These are phyloP conservation scores for Smallanthus sonchifolius DNA, from an alignment of 129 eudicot genomes.

Conservation along the genomic window DNA sequence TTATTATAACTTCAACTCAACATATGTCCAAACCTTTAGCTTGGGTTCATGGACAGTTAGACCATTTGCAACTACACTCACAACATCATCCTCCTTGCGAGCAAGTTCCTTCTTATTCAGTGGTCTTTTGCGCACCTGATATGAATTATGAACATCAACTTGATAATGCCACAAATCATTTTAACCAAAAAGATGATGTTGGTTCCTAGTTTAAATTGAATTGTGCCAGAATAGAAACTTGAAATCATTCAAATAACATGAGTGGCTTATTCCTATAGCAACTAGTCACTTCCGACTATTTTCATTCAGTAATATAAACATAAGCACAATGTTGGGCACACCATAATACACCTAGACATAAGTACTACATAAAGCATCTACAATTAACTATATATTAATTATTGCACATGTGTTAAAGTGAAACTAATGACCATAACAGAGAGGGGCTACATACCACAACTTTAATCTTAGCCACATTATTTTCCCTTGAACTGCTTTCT, in stretches of 20 bases:
- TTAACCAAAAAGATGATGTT: neutral
- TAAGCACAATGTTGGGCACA: slow-evolving; percentile 3
- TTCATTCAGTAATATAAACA: neutral
- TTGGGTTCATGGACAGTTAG: slow-evolving; percentile 93
- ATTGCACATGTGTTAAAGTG: neutral
- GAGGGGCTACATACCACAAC: slow-evolving; percentile 66
- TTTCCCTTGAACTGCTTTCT: slow-evolving; percentile 68
- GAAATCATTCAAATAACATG: slow-evolving; percentile 8
- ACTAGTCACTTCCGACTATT: slow-evolving; percentile 2
- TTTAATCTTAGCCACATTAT: slow-evolving; percentile 87
- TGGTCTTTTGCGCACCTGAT: slow-evolving; percentile 95
- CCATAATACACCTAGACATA: neutral
- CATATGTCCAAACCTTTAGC: slow-evolving; percentile 60
- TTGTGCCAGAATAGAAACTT: neutral
- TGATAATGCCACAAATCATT: slow-evolving; percentile 8
- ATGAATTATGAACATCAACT: slow-evolving; percentile 10
- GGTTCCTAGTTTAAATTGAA: neutral
- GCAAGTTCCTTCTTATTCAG: slow-evolving; percentile 89
- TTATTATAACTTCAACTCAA: slow-evolving; percentile 3
- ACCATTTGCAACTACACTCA: slow-evolving; percentile 64
- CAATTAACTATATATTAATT: neutral
- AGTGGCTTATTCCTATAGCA: slow-evolving; percentile 7
- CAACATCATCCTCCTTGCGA: slow-evolving; percentile 96
- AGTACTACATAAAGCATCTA: neutral
- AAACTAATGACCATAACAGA: neutral